Evolutionary conservation across 805 yeast species (phyloP).

Genomic region (Kluyveromyces wickerhamii): DNA sequence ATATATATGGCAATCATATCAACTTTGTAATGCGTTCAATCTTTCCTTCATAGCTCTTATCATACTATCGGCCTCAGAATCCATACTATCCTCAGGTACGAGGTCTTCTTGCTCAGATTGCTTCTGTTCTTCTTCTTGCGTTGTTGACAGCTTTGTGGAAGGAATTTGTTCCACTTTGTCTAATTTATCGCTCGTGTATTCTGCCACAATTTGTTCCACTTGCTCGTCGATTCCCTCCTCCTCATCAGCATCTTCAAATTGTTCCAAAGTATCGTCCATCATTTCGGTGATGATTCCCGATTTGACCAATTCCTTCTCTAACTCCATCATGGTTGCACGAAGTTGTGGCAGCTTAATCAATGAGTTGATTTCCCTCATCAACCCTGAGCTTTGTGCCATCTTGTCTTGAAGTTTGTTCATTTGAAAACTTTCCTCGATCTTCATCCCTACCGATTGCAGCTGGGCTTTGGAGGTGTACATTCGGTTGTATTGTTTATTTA

Average conservation of each 20-base stretch:
- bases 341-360: slow-evolving; percentile 74
- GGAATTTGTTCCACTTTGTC: slow-evolving; percentile 34
- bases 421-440: slow-evolving; percentile 86
- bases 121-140: slow-evolving; percentile 25
- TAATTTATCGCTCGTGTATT: slow-evolving; percentile 37
- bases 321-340: slow-evolving; percentile 72
- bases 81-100: slow-evolving; percentile 37
- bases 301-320: slow-evolving; percentile 80
- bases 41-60: slow-evolving; percentile 85
- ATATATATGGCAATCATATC: slow-evolving; percentile 4
- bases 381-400: slow-evolving; percentile 64
- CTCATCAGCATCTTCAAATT: slow-evolving; percentile 56
- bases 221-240: slow-evolving; percentile 56
- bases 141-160: slow-evolving; percentile 18
- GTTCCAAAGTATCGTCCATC: slow-evolving; percentile 85
- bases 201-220: slow-evolving; percentile 53
- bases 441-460: slow-evolving; percentile 76
- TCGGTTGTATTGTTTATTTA: slow-evolving; percentile 66
- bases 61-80: slow-evolving; percentile 65
- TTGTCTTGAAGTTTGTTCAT: slow-evolving; percentile 76
- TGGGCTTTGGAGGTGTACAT: slow-evolving; percentile 78
- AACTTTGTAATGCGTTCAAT: slow-evolving; percentile 71
- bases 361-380: slow-evolving; percentile 84
- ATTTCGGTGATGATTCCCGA: slow-evolving; percentile 87
- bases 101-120: too few relatives aligned